Base-by-base conservation (phyloP, 176 grass and related monocot genomes). In the Cenchrus americanus region DNA sequence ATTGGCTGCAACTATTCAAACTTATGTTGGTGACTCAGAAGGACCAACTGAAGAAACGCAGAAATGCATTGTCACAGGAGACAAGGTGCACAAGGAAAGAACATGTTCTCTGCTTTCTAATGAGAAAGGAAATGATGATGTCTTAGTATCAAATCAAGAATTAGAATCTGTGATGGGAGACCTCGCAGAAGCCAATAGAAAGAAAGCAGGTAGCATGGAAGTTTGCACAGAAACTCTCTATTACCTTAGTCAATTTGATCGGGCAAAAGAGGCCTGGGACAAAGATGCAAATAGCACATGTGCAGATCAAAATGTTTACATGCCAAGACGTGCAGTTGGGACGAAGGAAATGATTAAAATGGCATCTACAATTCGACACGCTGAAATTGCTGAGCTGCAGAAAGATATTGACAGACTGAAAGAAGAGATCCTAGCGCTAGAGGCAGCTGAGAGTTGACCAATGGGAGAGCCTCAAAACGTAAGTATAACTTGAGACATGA, bases 141-240 rank as follows among this genome's bases (percentile, higher is more conserved):
- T 60, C 57, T 60, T 60, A 8, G 19, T 22, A 59, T 59, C 57
- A 59, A 59, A 60, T 60, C 57, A 23, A 60, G 57, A 58, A 58
- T 58, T 58, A 58, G 19, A 58, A 58, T 57, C 18, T 21, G 55
- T 58, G 55, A 58, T 58, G n/a, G 55, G 22, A 58, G 22, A 58
- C 60, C 49, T 8, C 1, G 0, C 5, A 49, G 76, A 79, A 79
- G 46, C 46, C 23, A 66, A 79, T 21, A 79, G 44, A 49, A 52
- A 66, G 15, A 21, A 15, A 53, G n/a, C 72, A 66, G 77, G 77
- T 79, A 66, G 4, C 21, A 21, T 5, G 7, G 44, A 32, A 24
- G 21, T 88, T 73, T 79, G 58, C 49, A 66, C 81, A 27, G 55
- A 78, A 54, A 88, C 37, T 14, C 34, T 72, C 14, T 83, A 87